These are phyloP conservation scores for Aphanomyces invadans DNA, from an alignment of 352 stramenopile genomes.

Conservation along the genomic window DNA sequence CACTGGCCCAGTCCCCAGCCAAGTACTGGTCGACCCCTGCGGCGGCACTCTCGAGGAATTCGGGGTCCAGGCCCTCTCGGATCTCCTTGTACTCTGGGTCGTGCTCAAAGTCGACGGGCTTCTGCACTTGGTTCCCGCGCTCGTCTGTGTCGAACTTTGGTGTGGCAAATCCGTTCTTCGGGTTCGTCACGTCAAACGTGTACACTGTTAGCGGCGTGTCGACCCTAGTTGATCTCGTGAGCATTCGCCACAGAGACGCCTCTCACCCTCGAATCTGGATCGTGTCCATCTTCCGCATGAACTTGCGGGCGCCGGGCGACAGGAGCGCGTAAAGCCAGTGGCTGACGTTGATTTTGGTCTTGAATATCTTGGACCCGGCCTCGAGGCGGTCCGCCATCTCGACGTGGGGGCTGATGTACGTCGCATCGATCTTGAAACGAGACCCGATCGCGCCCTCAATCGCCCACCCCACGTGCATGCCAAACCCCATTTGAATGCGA, in stretches of 20 bases:
- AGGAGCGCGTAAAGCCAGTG: slow-evolving; percentile 76
- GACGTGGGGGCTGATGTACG: slow-evolving; percentile 94
- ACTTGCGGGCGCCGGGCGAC: slow-evolving; percentile 54
- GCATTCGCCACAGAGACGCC: no score
- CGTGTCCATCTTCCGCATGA: slow-evolving; percentile 75
- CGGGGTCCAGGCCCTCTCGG: slow-evolving; percentile 66
- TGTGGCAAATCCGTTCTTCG: slow-evolving; percentile 65
- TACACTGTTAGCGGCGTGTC: slow-evolving; percentile 77
- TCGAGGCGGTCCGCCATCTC: slow-evolving; percentile 92
- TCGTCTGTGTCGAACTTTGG: slow-evolving; percentile 42
- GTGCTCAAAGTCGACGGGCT: slow-evolving; percentile 73
- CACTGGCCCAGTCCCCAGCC: slow-evolving; percentile 56
- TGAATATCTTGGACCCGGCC: slow-evolving; percentile 91
- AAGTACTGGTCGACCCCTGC: slow-evolving; percentile 73
- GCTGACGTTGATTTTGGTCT: slow-evolving; percentile 74
- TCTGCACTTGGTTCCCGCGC: slow-evolving; percentile 44
- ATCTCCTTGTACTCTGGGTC: slow-evolving; percentile 79
- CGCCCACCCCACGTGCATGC: slow-evolving; percentile 93
- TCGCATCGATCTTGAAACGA: slow-evolving; percentile 93
- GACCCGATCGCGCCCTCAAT: slow-evolving; percentile 95
- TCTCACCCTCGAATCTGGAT: slow-evolving; percentile 58
- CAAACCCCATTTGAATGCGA: slow-evolving; percentile 90
- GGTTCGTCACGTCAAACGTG: slow-evolving; percentile 80
- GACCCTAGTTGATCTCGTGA: no score
- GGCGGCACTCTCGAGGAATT: slow-evolving; percentile 58